Base-by-base conservation (phyloP, 768 basidiomycete species). In the Mycena venus region DNA sequence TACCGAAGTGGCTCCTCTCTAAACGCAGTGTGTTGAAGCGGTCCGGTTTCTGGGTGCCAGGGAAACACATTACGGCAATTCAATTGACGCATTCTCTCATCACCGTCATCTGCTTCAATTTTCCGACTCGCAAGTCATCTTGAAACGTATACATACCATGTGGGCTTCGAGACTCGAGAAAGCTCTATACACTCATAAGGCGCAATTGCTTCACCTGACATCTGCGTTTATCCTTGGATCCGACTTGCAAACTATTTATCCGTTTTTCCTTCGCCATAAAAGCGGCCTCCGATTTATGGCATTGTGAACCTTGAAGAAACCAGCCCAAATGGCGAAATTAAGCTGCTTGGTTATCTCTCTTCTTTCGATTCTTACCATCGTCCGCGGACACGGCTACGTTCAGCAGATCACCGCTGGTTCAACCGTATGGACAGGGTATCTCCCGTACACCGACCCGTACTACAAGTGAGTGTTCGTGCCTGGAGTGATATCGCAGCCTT, bases 351-450 rank as follows among this genome's bases (percentile, higher is more conserved):
- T 38, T 0, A 4, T 68, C 31, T 68, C 67, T 9, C 19, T 73
- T 27, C 31, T 75, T 27, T 55, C 73, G 9, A 17, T 36, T 15
- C 14, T 79, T 36, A 32, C 69, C 38, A 49, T 74, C 23, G 82
- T 82, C 27, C 27, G 74, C 12, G 82, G 79, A 5, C 82, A 83
- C 51, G 82, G 82, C 58, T 83, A 83, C 47, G 82, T 83, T 25
- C 79, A 81, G 55, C 76, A 82, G 36, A 75, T 81, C 3, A 76
- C 77, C 40, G 56, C 80, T 21, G 80, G 79, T 1, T 76, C 78
- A 19, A 72, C 77, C 2, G 75, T 75, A 9, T 83, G 81, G 42
- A 80, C 82, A 4, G 83, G 82, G 0, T 83, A 80, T 58, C 72
- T 80, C 23, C 82, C 82, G 3, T 81, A 83, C 78, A 70, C 73